A percentile compares a stretch with the other conserved stretches of the same genome.
Evolutionary conservation across 208 protist genomes (phyloP).

Genomic region (Wallacemonas sp.): DNA sequence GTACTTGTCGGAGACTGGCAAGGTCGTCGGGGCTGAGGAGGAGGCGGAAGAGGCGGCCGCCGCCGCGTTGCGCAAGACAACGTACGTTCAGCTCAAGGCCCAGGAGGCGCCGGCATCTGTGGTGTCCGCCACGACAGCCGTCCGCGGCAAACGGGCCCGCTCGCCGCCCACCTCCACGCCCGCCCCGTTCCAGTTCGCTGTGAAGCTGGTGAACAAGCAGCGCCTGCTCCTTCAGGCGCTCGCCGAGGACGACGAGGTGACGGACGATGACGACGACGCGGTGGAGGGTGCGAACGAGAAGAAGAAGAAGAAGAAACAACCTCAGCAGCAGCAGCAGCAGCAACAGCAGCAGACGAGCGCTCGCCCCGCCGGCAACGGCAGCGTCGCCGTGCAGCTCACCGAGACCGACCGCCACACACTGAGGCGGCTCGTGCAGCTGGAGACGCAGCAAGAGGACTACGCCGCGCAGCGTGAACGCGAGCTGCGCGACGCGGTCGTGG

Average conservation of each 20-base stretch:
- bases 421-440: conserved; percentile 36
- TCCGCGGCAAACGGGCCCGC: neutral
- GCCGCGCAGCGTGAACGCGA: conserved; percentile 28
- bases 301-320: neutral
- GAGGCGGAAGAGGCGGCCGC: neutral
- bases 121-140: conserved; percentile 15
- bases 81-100: conserved; percentile 13
- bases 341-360: neutral
- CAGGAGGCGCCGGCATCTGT: conserved; percentile 20
- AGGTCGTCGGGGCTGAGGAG: neutral
- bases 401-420: conserved; percentile 24
- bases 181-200: conserved; percentile 28
- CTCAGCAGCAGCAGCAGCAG: neutral
- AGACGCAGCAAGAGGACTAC: conserved; percentile 47
- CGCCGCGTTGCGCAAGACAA: conserved; percentile 15
- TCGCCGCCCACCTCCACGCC: neutral
- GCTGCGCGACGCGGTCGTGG: conserved; percentile 19
- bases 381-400: conserved; percentile 3
- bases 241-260: conserved; percentile 13
- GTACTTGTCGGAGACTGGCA: neutral
- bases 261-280: neutral
- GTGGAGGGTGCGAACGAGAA: neutral
- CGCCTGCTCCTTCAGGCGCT: conserved; percentile 40
- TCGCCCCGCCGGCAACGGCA: neutral
- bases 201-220: conserved; percentile 55